Evolutionary conservation across 2,329 filamentous ascomycete species (phyloP).

Genomic region (Chalaropsis thielavioides): DNA sequence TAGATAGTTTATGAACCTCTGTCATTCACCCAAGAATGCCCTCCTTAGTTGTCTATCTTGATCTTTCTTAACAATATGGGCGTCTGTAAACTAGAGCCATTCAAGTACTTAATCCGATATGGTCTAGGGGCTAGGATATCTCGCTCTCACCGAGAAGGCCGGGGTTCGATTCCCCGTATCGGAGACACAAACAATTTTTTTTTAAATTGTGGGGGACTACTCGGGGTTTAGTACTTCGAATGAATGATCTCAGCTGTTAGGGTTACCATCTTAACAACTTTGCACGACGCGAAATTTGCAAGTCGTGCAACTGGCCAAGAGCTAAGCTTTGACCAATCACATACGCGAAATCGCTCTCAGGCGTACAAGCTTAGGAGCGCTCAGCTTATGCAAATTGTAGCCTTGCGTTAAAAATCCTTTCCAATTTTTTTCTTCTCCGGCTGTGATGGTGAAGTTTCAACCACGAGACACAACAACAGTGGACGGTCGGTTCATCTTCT

Average conservation of each 20-base stretch:
- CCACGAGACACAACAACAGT: background rate
- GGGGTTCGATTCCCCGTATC: conserved; percentile 21
- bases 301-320: background rate
- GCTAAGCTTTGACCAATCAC: background rate
- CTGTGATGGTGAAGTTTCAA: background rate
- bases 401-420: conserved; percentile 3
- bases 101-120: conserved; percentile 4
- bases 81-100: too few species aligned
- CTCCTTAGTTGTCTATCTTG: too few species aligned
- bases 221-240: too few species aligned
- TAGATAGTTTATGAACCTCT: too few species aligned
- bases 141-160: conserved; percentile 19
- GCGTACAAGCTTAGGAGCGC: background rate
- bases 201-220: too few species aligned
- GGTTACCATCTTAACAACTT: background rate
- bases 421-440: background rate
- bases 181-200: conserved; percentile 8
- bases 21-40: too few species aligned
- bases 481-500: background rate
- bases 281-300: background rate
- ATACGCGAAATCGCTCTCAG: background rate
- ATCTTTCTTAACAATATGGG: too few species aligned
- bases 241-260: background rate
- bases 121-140: conserved; percentile 12
- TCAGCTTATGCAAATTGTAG: background rate